phyloP scores from a whole-genome alignment of 176 grass and related monocot genomes.

The Raddia guianensis region DNA sequence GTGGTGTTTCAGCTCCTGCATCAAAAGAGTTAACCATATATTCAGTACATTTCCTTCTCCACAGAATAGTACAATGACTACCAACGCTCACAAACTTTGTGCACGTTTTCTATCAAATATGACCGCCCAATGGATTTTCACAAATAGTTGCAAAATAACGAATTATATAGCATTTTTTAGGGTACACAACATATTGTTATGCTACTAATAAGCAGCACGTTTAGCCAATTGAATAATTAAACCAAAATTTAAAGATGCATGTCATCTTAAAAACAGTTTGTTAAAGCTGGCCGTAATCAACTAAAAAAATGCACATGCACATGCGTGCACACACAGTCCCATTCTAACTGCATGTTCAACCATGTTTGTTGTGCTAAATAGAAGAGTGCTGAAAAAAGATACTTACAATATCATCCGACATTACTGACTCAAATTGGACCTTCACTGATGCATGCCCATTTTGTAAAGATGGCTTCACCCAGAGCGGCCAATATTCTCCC shows the following conservation, averaged over 20 bases:
- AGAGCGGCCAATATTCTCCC: slow-evolving; percentile 78
- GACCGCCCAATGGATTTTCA: background rate
- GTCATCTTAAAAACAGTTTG: background rate
- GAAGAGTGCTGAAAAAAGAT: background rate
- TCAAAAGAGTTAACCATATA: slow-evolving; percentile 6
- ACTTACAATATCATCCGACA: slow-evolving; percentile 48
- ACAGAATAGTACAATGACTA: background rate
- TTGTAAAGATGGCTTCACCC: slow-evolving; percentile 58
- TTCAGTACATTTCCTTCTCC: slow-evolving; percentile 14
- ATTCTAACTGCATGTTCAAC: background rate
- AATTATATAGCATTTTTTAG: slow-evolving; percentile 1
- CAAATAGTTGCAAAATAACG: background rate
- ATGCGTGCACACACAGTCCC: background rate
- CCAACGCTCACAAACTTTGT: background rate
- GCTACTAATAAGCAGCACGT: background rate
- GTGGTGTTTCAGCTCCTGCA: slow-evolving; percentile 63
- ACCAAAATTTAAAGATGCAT: slow-evolving; percentile 1
- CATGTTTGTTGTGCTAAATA: background rate
- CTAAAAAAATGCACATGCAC: background rate
- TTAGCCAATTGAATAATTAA: background rate
- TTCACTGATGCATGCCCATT: slow-evolving; percentile 39
- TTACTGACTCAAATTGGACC: slow-evolving; percentile 32
- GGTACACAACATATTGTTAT: background rate
- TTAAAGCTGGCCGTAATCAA: background rate
- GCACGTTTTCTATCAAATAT: background rate